Evolutionary conservation across 2,329 filamentous ascomycete genomes (phyloP), one percentile per base, ranked within the genome.

Genomic region (Claviceps monticola): DNA sequence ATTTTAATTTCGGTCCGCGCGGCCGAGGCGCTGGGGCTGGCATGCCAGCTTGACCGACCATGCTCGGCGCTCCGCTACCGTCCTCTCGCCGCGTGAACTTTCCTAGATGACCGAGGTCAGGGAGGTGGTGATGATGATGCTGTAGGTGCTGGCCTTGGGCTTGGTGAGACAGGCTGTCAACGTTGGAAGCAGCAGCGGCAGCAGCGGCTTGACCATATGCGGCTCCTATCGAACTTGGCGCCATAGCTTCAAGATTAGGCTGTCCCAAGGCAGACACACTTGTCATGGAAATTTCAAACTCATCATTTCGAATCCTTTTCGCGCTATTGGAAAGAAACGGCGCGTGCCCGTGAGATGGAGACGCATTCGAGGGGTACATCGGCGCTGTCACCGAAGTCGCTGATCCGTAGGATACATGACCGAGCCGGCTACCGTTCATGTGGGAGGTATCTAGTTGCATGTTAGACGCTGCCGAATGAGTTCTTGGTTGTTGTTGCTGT

Each of bases 1-100:
- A 96, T 68, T 95, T 95, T 59, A 95, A 75, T 70, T 95, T 96
- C 6, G 89, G 89, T 3, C 88, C 88, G 54, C 86, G 81, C 9
- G 90, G 90, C 59, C 85, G 74, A 50, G 84, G 79, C 44, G 88
- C 89, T 51, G 89, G 89, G 42, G 78, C 69, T 14, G 90, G 90
- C 89, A 95, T 95, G 48, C 89, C 89, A 44, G 78, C 82, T 63
- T 89, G 83, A 43, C 88, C 88, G 49, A 95, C 88, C 46, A 95
- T 83, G 61, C 84, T 93, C n/a, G 86, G 85, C 36, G 86, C 84
- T 8, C 85, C 71, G 69, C 80, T 68, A 58, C 66, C 64, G 58
- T 76, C 74, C 60, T 80, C 76, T 61, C 80, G 73, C 58, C 81
- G 74, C 70, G 82, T 75, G 69, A 85, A 74, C 68, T 86, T 86